Evolutionary conservation across 495 filamentous ascomycete species (phyloP), one percentile per base, ranked within the genome.

Genomic region (Daldinia loculata): DNA sequence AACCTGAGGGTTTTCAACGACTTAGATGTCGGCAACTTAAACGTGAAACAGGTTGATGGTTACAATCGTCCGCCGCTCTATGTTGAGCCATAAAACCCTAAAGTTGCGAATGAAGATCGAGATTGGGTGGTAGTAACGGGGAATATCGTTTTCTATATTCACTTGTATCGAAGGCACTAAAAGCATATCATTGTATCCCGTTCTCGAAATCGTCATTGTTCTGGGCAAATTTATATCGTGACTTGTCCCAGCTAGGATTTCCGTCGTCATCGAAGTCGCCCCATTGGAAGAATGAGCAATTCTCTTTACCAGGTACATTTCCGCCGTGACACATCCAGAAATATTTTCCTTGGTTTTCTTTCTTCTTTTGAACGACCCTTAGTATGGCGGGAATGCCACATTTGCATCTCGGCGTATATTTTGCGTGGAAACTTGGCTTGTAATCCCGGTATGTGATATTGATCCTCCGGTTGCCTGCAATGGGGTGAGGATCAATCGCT

Each of bases 401-500:
- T 51, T 83, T 84, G 66, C 87, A 89, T 56, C 78, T 81, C 4
- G 89, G 90, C 4, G 89, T 92, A 66, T 82, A 79, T 6, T 85
- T 87, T 2, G 95, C 94, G 71, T 94, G 89, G 12, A 98, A 85
- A 38, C 82, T 88, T 17, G 87, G 82, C 19, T 91, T 88, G 76
- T 96, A 98, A 79, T 91, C 89, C 11, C 95, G 91, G 80, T 97
- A 99, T 2, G 95, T 99, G 74, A 99, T 85, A 77, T 98, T 98
- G 69, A 99, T 93, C 43, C 95, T 85, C 50, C 87, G 85, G 69
- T 89, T 92, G 0, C 91, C 91, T 0, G 94, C 83, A 2, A 98
- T 66, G 0, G 94, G 92, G 79, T 99, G 95, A 12, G 91, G 91
- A 61, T 91, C 90, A 52, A 97, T 89, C 3, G 89, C 85, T 60